Evolutionary conservation across 2,329 filamentous ascomycete genomes (phyloP).

Genomic region (Colletotrichum camelliae): DNA sequence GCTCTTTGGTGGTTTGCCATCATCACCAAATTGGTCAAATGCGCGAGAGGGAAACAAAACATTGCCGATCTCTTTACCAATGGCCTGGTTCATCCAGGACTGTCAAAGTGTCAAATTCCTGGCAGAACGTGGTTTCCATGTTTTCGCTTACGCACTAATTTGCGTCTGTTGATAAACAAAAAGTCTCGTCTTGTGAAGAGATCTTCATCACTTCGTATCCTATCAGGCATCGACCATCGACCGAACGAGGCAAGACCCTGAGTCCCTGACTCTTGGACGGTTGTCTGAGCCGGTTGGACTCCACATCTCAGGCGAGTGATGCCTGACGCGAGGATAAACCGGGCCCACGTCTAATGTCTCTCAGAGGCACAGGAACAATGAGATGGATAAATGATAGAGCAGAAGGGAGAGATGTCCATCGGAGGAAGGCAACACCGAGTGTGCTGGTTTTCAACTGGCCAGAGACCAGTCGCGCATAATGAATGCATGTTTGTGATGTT

Average conservation of each 20-base stretch:
- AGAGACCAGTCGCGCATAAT: neutral
- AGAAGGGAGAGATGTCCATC: neutral
- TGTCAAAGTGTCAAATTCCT: neutral
- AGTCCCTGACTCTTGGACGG: conserved; percentile 1
- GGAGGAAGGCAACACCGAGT: neutral
- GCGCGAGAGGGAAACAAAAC: neutral
- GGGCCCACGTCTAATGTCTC: neutral
- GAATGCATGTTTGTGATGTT: neutral
- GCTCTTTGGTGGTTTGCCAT: neutral
- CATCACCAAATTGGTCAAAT: neutral
- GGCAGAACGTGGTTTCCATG: conserved; percentile 3
- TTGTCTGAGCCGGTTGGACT: neutral
- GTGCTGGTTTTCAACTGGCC: neutral
- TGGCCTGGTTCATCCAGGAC: neutral
- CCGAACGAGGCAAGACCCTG: conserved; percentile 16
- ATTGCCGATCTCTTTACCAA: neutral
- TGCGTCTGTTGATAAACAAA: neutral
- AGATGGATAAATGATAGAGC: neutral
- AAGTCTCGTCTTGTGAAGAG: neutral
- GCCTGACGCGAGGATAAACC: conserved; percentile 1
- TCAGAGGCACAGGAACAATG: neutral
- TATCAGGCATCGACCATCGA: neutral
- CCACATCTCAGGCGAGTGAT: conserved; percentile 7
- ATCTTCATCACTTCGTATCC: conserved; percentile 4
- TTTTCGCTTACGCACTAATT: neutral